Evolutionary conservation across 2,329 filamentous ascomycete species (phyloP).

Genomic region (Didymella keratinophila): DNA sequence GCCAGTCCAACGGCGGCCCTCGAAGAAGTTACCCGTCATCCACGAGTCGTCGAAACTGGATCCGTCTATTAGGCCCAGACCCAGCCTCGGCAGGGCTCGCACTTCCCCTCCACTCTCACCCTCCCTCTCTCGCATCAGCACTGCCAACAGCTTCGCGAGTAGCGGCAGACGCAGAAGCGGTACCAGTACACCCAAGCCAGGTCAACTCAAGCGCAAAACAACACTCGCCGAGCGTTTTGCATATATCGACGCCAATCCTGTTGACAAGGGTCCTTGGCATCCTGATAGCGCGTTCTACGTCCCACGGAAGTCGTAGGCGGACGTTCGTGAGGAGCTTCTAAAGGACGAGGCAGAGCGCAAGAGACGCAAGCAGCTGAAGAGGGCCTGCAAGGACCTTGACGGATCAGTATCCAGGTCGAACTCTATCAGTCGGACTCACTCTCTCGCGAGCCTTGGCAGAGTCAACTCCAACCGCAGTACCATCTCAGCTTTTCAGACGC

Average conservation of each 20-base stretch:
- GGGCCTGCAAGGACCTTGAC: constrained; percentile 30
- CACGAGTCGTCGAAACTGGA: constrained; percentile 24
- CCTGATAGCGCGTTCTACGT: constrained; percentile 15
- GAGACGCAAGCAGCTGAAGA: constrained; percentile 16
- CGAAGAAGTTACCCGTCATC: constrained; percentile 13
- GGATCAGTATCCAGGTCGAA: constrained; percentile 31
- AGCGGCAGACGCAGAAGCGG: constrained; percentile 5
- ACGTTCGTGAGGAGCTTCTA: constrained; percentile 11
- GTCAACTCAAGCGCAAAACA: constrained; percentile 4
- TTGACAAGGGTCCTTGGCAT: constrained; percentile 20
- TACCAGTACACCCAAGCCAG: constrained; percentile 4
- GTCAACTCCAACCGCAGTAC: constrained; percentile 19
- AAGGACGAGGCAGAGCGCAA: constrained; percentile 12
- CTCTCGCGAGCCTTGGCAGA: constrained; percentile 8
- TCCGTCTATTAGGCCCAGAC: constrained; percentile 21
- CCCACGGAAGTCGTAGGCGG: constrained; percentile 17
- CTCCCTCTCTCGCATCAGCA: not conserved
- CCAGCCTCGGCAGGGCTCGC: constrained; percentile 22
- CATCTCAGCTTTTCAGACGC: constrained; percentile 1
- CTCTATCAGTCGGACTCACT: constrained; percentile 21
- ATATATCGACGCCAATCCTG: constrained; percentile 10
- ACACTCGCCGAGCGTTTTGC: constrained; percentile 16
- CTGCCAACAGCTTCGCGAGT: not conserved
- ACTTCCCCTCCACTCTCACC: constrained; percentile 11
- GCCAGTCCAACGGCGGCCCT: constrained; percentile 14